Conservation (phyloP, 2,329 filamentous ascomycete genomes). For the Magnaporthiopsis incrustans region DNA sequence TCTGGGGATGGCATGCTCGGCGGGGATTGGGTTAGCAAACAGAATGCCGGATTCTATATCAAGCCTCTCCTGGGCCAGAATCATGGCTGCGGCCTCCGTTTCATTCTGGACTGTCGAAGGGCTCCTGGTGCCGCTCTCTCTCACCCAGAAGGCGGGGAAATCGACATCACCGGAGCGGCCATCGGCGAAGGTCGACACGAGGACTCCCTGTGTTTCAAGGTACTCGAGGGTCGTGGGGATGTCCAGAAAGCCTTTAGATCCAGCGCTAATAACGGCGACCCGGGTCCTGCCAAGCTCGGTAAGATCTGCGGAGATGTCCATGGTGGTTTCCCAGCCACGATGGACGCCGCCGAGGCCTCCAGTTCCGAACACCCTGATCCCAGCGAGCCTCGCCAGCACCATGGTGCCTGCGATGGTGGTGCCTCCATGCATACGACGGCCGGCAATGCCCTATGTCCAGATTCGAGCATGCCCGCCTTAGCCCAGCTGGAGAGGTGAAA, state of each 20-base stretch:
- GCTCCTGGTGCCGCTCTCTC: constrained; percentile 76
- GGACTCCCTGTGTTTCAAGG: constrained; percentile 64
- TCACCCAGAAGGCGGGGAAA: constrained; percentile 87
- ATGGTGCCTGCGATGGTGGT: constrained; percentile 94
- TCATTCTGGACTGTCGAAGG: constrained; percentile 69
- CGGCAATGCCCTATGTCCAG: constrained; percentile 48
- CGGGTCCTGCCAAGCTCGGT: constrained; percentile 87
- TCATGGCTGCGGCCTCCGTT: constrained; percentile 79
- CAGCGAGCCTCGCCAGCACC: constrained; percentile 76
- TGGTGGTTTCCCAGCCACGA: constrained; percentile 72
- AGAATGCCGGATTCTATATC: constrained; percentile 70
- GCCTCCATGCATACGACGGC: constrained; percentile 69
- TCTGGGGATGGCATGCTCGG: constrained; percentile 60
- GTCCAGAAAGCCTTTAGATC: constrained; percentile 94
- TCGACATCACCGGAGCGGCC: constrained; percentile 64
- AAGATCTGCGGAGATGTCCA: constrained; percentile 93
- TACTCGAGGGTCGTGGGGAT: constrained; percentile 81
- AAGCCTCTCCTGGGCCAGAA: constrained; percentile 67
- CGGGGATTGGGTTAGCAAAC: constrained; percentile 83
- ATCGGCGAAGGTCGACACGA: constrained; percentile 85
- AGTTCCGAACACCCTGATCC: constrained; percentile 89
- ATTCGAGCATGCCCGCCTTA: background rate
- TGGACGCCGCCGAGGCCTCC: constrained; percentile 94
- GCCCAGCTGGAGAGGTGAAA: background rate
- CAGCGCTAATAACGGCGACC: constrained; percentile 80